Base-by-base conservation (phyloP, 352 stramenopile species). In the Globisporangium splendens region DNA sequence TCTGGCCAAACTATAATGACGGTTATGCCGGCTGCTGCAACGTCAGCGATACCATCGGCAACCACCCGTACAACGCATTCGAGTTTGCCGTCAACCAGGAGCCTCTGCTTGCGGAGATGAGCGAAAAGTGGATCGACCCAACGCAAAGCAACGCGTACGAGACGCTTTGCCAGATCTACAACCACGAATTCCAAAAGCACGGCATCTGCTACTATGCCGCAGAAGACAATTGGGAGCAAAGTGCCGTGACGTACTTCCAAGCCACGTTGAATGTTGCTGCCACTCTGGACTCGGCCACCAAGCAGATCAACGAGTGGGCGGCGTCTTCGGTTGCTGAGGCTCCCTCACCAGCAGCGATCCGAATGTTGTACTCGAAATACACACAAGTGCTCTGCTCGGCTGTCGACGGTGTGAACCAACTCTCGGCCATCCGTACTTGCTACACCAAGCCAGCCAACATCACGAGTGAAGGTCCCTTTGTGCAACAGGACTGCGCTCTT, bases 181-280 rank as follows among this genome's bases (percentile, higher is more conserved):
- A 91, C 72, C 80, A 91, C 68, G 78, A 88, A 65, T 88, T 91
- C 74, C 80, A 91, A 66, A 91, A 91, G 68, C 80, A 91, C 65
- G 80, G 80, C 13, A 59, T 88, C 21, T 87, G 79, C 66, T 87
- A 79, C 59, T 74, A 72, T 31, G 79, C 78, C 0, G 66, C 72
- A 20, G 77, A 59, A 1, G 67, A 68, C 11, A 66, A 91, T 61
- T 75, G 72, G 15, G 73, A 85, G 56, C 61, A 70, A 31, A 69
- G 70, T 2, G 73, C 81, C 6, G 72, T 83, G 22, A 77, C 73
- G 50, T 91, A 91, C 75, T 89, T 91, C 54, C 5, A 67, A 50
- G 71, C 75, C 7, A 79, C 75, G 8, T 54, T 91, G 24, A 79
- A 76, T 46, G 77, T 69, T 18, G 77, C 69, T 17, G 59, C 67